Evolutionary conservation across 768 basidiomycete species (phyloP).

Genomic region (Trametes punicea): DNA sequence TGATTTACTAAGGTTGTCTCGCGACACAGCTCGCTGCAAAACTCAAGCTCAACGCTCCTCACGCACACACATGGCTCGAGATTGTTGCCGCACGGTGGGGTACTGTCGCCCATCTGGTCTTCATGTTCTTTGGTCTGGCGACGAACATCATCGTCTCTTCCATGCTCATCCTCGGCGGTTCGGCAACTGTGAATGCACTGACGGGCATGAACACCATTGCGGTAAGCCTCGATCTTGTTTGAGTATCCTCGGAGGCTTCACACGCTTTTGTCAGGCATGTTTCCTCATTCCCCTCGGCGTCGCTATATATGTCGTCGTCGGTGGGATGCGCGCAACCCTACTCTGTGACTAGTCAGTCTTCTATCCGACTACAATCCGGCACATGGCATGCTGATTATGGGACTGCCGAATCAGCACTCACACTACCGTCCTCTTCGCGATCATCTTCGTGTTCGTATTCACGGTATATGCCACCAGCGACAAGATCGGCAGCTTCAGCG

Average conservation of each 20-base stretch:
- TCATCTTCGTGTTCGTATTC: slow-evolving; percentile 75
- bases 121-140: slow-evolving; percentile 90
- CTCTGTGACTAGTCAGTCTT: slow-evolving; percentile 79
- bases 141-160: slow-evolving; percentile 93
- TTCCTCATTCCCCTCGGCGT: slow-evolving; percentile 90
- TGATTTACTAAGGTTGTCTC: too few species aligned
- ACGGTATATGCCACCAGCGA: slow-evolving; percentile 77
- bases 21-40: slow-evolving; percentile 83
- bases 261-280: slow-evolving; percentile 52
- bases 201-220: slow-evolving; percentile 91
- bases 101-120: slow-evolving; percentile 68
- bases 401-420: slow-evolving; percentile 59
- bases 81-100: slow-evolving; percentile 85
- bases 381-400: background rate
- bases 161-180: slow-evolving; percentile 76
- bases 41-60: slow-evolving; percentile 87
- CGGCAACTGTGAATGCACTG: slow-evolving; percentile 82
- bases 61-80: slow-evolving; percentile 86
- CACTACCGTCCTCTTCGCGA: slow-evolving; percentile 80
- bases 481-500: slow-evolving; percentile 73
- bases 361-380: background rate
- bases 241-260: background rate
- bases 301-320: slow-evolving; percentile 82
- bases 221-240: slow-evolving; percentile 37
- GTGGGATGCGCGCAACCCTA: slow-evolving; percentile 83